phyloP scores from a whole-genome alignment of 1,284 basidiomycete genomes.

The Apiotrichum gracile region DNA sequence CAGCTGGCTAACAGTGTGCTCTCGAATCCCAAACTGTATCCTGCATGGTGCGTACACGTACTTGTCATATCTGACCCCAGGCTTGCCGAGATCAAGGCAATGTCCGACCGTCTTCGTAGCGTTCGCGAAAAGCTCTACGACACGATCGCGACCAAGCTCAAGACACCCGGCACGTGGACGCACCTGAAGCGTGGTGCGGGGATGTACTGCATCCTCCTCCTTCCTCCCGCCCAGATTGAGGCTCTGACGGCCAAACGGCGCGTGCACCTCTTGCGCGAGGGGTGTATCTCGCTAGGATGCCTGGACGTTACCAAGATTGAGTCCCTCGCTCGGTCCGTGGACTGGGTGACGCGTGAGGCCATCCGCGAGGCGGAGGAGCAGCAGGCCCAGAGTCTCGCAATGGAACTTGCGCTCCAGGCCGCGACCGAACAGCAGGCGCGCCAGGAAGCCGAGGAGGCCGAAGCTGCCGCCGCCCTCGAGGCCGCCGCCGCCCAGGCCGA shows the following conservation, averaged over 20 bases:
- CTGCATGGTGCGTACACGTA: conserved; percentile 57
- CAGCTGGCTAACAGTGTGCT: conserved; percentile 41
- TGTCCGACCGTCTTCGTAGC: conserved; percentile 84
- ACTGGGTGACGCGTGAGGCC: conserved; percentile 39
- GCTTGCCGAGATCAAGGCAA: conserved; percentile 83
- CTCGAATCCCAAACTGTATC: conserved; percentile 34
- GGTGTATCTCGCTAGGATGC: conserved; percentile 43
- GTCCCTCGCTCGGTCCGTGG: conserved; percentile 35
- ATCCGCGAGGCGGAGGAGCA: conserved; percentile 38
- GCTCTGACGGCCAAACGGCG: conserved; percentile 36
- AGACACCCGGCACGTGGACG: conserved; percentile 88
- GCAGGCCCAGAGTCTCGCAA: conserved; percentile 29
- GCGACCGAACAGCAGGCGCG: conserved; percentile 36
- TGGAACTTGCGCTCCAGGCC: conserved; percentile 37
- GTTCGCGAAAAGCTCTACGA: conserved; percentile 79
- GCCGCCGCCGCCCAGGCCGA: conserved; percentile 32
- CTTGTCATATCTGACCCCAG: conserved; percentile 48
- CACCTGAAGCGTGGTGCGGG: conserved; percentile 63
- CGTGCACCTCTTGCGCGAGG: conserved; percentile 41
- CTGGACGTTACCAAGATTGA: conserved; percentile 44
- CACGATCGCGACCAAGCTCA: conserved; percentile 65
- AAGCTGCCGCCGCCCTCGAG: conserved; percentile 24
- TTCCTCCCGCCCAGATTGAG: conserved; percentile 32
- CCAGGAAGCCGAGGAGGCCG: conserved; percentile 35
- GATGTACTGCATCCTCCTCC: conserved; percentile 41